Evolutionary conservation across 768 basidiomycete genomes (phyloP).

Genomic region (Lentinula guzmanii): DNA sequence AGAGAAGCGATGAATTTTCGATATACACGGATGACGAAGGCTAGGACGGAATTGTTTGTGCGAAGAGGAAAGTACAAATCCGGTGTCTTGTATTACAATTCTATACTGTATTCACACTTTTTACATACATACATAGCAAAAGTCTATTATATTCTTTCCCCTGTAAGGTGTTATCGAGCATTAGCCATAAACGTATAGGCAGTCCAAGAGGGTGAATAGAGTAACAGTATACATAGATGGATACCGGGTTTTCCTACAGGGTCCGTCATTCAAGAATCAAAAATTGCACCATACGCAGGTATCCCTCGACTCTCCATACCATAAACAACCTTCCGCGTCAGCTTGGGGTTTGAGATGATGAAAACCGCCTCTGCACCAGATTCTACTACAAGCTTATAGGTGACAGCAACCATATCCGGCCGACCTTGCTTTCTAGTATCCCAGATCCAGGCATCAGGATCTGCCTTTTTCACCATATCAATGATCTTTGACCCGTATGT

Average conservation of each 20-base stretch:
- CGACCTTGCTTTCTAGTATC: slow-evolving; percentile 11
- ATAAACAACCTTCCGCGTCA: slow-evolving; percentile 12
- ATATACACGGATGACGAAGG: no score
- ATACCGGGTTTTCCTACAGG: no score
- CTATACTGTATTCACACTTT: background rate
- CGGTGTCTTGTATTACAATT: background rate
- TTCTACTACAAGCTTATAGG: slow-evolving; percentile 8
- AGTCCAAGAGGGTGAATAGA: no score
- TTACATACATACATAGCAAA: no score
- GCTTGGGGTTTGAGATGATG: slow-evolving; percentile 12
- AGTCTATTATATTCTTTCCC: no score
- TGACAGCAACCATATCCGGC: slow-evolving; percentile 11
- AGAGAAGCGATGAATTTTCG: slow-evolving; percentile 46
- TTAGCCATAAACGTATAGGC: no score
- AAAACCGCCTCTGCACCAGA: slow-evolving; percentile 11
- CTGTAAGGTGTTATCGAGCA: no score
- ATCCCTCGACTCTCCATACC: slow-evolving; percentile 13
- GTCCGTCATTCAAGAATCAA: slow-evolving; percentile 7
- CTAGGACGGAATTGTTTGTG: no score
- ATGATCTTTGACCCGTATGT: slow-evolving; percentile 36
- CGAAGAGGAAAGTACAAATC: slow-evolving; percentile 7
- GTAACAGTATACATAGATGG: no score
- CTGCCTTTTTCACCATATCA: slow-evolving; percentile 30
- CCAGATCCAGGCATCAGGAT: slow-evolving; percentile 31
- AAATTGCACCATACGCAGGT: slow-evolving; percentile 13